These are phyloP conservation scores for Fusarium buxicola DNA, from an alignment of 2,329 filamentous ascomycete species.

Conservation along the genomic window DNA sequence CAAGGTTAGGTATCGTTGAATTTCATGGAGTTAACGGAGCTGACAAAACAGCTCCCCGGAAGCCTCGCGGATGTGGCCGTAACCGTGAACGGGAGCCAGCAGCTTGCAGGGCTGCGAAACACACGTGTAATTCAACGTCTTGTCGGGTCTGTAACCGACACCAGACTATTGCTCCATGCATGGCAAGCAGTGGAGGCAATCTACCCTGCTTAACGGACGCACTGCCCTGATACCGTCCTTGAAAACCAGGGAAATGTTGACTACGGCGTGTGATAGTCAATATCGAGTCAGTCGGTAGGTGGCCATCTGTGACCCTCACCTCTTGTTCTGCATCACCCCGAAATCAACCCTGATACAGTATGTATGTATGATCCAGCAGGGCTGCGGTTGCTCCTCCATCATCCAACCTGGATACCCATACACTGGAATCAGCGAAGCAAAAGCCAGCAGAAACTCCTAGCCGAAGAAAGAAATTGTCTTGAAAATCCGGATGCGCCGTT, in stretches of 20 bases:
- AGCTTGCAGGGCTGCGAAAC: conserved; percentile 27
- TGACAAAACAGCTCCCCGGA: conserved; percentile 31
- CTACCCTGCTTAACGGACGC: conserved; percentile 12
- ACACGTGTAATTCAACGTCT: conserved; percentile 25
- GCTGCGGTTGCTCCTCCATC: conserved; percentile 6
- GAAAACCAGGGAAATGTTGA: neutral
- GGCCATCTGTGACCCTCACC: conserved; percentile 22
- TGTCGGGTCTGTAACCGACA: conserved; percentile 11
- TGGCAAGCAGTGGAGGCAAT: conserved; percentile 5
- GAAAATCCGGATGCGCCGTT: conserved; percentile 44
- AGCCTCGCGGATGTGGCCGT: conserved; percentile 25
- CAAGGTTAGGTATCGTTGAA: conserved; percentile 28
- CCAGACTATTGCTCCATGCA: conserved; percentile 11
- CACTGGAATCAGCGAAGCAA: conserved; percentile 11
- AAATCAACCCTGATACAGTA: conserved; percentile 6
- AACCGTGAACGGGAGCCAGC: conserved; percentile 32
- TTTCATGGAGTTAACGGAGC: conserved; percentile 14
- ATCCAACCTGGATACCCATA: neutral
- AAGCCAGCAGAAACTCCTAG: conserved; percentile 9
- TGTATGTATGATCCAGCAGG: neutral
- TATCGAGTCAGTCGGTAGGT: neutral
- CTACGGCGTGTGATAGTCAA: no score
- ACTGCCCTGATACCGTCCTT: conserved; percentile 24
- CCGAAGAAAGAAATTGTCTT: conserved; percentile 32
- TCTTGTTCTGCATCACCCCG: conserved; percentile 19